Conservation (phyloP, 768 basidiomycete species). For the Lactifluus echinatus region DNA sequence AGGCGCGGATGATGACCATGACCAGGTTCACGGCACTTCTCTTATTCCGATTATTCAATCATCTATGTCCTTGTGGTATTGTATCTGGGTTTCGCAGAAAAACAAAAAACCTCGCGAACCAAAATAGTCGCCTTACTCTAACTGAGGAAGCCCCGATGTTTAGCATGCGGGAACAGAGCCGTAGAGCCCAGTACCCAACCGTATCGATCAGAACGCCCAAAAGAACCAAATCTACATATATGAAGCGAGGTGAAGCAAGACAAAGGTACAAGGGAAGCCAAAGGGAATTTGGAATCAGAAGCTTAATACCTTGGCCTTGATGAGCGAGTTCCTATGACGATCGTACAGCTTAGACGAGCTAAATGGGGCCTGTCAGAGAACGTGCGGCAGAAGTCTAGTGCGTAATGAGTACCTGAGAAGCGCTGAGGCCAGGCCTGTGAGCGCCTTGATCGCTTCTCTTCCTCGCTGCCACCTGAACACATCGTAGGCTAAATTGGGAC, state of each 20-base stretch:
- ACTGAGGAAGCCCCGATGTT: background rate
- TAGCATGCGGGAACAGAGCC: background rate
- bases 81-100: background rate
- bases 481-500: conserved; percentile 51
- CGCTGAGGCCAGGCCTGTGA: conserved; percentile 61
- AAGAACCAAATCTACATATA: conserved; percentile 11
- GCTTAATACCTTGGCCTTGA: conserved; percentile 49
- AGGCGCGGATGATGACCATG: background rate
- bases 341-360: conserved; percentile 73
- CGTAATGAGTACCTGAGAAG: conserved; percentile 51
- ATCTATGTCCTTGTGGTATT: background rate
- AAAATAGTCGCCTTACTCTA: background rate
- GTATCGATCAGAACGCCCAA: conserved; percentile 4
- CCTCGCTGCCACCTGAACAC: conserved; percentile 63
- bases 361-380: conserved; percentile 11
- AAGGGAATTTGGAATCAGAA: conserved; percentile 18
- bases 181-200: background rate
- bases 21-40: background rate
- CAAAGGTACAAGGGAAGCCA: conserved; percentile 1
- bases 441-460: conserved; percentile 50
- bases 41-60: background rate
- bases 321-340: conserved; percentile 52
- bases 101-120: background rate
- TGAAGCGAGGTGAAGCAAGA: conserved; percentile 7
- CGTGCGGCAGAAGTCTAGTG: conserved; percentile 11